phyloP scores from a whole-genome alignment of 1,139 yeast genomes.

The Pneumocystis jirovecii region DNA sequence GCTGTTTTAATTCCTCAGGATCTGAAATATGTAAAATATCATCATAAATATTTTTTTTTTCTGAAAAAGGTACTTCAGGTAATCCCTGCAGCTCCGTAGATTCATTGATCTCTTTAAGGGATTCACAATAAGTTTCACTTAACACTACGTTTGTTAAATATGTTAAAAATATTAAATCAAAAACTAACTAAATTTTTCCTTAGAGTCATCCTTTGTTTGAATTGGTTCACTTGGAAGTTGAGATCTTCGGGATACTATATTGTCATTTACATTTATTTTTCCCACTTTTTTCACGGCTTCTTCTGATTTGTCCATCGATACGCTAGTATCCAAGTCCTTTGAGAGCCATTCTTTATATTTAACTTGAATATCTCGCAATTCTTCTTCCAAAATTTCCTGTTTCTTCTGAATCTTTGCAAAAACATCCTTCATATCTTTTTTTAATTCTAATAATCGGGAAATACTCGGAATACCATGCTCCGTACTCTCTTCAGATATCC shows the following conservation, averaged over 20 bases:
- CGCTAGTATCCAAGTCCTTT: not conserved
- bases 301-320: not conserved
- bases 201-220: not conserved
- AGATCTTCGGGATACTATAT: not conserved
- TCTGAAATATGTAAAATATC: conserved; percentile 4
- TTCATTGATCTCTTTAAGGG: not conserved
- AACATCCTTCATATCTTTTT: not conserved
- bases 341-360: not conserved
- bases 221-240: not conserved
- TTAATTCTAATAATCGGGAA: not conserved
- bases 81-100: not conserved
- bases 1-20: conserved; percentile 52
- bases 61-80: not conserved
- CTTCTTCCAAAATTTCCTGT: not conserved
- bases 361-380: not conserved
- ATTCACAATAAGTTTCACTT: not conserved
- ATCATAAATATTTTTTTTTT: not conserved
- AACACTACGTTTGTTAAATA: not conserved
- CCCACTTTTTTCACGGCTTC: not conserved
- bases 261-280: not conserved
- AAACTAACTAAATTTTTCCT: not conserved
- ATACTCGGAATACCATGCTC: not conserved
- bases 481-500: not conserved
- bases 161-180: not conserved
- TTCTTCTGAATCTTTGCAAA: not conserved